These are phyloP conservation scores for Selaginella tamariscina DNA, from an alignment of 75 land plant genomes.

Conservation along the genomic window DNA sequence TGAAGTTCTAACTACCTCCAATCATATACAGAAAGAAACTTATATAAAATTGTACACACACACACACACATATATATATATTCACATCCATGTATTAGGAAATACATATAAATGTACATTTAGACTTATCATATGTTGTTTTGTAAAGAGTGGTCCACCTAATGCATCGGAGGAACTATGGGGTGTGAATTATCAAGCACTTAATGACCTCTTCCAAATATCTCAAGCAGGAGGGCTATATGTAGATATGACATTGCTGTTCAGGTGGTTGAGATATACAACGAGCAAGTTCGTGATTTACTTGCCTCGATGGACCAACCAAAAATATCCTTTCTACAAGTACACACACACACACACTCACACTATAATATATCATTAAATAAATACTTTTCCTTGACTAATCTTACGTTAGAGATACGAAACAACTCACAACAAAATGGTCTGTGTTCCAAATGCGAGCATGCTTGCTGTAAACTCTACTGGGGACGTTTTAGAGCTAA, in stretches of 20 bases:
- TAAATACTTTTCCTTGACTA: constrained; percentile 28
- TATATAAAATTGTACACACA: too few species aligned
- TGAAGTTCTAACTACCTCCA: too few species aligned
- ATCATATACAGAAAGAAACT: background rate
- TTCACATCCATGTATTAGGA: too few species aligned
- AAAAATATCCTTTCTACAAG: background rate
- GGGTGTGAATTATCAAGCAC: constrained; percentile 13
- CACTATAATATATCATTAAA: too few species aligned
- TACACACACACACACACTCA: too few species aligned
- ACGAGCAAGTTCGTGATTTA: constrained; percentile 18
- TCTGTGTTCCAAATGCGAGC: constrained; percentile 57
- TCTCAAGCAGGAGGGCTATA: constrained; percentile 2
- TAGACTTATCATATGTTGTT: too few species aligned
- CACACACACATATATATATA: too few species aligned
- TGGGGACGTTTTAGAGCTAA: constrained; percentile 42
- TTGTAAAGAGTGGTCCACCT: constrained; percentile 6
- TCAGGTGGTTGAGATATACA: constrained; percentile 16
- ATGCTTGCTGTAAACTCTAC: constrained; percentile 39
- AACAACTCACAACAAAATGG: constrained; percentile 55
- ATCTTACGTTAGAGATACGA: constrained; percentile 46
- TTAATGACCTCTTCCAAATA: constrained; percentile 12
- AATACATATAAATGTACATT: too few species aligned
- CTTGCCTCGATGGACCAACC: background rate
- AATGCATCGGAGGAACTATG: background rate
- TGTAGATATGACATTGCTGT: constrained; percentile 8